Evolutionary conservation across 345 rosid genomes (phyloP), one percentile per base, ranked within the genome.

Genomic region (Odontarrhena argentea): DNA sequence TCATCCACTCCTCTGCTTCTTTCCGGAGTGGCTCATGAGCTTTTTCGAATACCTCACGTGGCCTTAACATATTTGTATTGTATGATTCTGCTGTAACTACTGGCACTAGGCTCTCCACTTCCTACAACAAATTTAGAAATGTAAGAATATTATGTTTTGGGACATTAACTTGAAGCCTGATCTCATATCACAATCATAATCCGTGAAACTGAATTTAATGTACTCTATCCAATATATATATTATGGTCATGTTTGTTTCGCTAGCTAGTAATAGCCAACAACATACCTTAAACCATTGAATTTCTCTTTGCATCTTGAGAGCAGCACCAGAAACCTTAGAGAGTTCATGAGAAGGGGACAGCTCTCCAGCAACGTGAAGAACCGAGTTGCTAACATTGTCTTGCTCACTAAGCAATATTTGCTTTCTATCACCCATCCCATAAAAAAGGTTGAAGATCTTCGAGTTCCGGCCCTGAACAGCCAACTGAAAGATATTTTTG

Each of bases 241-340:
- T n/a, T n/a, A n/a, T n/a, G n/a, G n/a, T n/a, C n/a, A n/a, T n/a
- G n/a, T n/a, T n/a, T n/a, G n/a, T n/a, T n/a, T n/a, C n/a, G n/a
- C n/a, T n/a, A n/a, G n/a, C n/a, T n/a, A n/a, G n/a, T n/a, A n/a
- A n/a, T n/a, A n/a, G n/a, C n/a, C n/a, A n/a, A n/a, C n/a, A n/a
- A n/a, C n/a, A n/a, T n/a, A n/a, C 36, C 55, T 50, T 50, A 14
- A 9, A 74, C 78, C 78, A 68, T 37, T 68, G 70, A 11, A 62
- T 34, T n/a, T 74, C 70, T 1, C 69, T 35, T 32, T 74, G 74
- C 69, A 68, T 68, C 18, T 69, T 63, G 13, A 63, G 58, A 32
- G 73, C 71, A 9, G 74, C 70, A 25, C 78, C 74, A 30, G 70
- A 35, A 32, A 63, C 57, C 5, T 44, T 10, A 49, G 22, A 18